Evolutionary conservation across 768 basidiomycete genomes (phyloP), one percentile per base, ranked within the genome.

Genomic region (Thelephora ganbajun): DNA sequence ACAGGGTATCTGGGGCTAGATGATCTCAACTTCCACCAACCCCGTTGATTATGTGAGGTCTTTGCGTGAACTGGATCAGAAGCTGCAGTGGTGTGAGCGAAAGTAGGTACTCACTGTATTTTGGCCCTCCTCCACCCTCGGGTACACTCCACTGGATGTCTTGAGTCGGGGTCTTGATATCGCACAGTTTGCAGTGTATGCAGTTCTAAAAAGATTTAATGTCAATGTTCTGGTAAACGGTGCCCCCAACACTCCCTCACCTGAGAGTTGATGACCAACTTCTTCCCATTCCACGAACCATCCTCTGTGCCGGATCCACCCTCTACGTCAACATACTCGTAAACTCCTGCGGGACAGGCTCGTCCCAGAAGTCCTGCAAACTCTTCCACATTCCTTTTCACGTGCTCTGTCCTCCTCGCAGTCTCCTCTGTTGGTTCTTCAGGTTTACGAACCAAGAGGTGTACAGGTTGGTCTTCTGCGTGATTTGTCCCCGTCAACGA

Each of bases 111-210:
- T 53, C 56, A 94, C 92, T 85, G 60, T 96, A 98, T 63, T 94
- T 94, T 34, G 93, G 94, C 45, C 94, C 94, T 30, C 94, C 94
- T 11, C 90, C 86, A 11, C 93, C 94, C 65, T 98, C 92, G 0
- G 96, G 96, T 0, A 96, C 91, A 5, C 80, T 83, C 94, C 94
- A 98, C 13, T 83, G 88, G 55, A 99, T 96, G 62, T 97, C 94
- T 60, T 96, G 89, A 2, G 90, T 90, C 2, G 93, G 93, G 3
- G 86, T 86, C 66, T 99, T 97, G 67, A 99, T 80, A 51, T 92
- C 90, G 61, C 94, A 99, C 37, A 96, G 69, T 64, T 93, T 96
- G 69, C 91, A 96, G 60, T 94, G 87, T 33, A 89, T 87, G 59
- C 87, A 89, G 56, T 90, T 89, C 85, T 92, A 54, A 47, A 45